phyloP scores from a whole-genome alignment of 2,329 filamentous ascomycete species.

The Sporothrix curviconia region DNA sequence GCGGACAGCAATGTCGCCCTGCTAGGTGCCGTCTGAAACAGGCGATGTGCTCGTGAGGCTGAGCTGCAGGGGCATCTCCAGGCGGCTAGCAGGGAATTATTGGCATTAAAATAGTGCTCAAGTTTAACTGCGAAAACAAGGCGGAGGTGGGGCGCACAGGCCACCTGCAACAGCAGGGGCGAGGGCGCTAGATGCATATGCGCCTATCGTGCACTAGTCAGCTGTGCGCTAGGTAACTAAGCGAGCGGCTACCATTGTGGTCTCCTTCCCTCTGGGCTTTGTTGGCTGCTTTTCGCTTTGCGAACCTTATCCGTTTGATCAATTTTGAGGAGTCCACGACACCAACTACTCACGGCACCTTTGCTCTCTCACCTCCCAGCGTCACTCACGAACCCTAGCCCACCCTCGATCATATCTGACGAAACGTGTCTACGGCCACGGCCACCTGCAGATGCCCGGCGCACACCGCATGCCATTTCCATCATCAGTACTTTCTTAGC shows the following conservation, averaged over 20 bases:
- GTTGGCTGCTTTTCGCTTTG: constrained; percentile 11
- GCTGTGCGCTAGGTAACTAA: neutral
- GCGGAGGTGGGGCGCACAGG: neutral
- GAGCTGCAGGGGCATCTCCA: neutral
- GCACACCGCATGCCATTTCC: too few species aligned
- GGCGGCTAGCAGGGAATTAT: neutral
- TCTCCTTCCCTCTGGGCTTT: neutral
- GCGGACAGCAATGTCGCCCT: too few species aligned
- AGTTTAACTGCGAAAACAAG: neutral
- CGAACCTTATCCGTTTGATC: neutral
- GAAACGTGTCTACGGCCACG: neutral
- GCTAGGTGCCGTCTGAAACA: neutral
- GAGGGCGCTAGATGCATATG: neutral
- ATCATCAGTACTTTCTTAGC: neutral
- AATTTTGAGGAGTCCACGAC: neutral
- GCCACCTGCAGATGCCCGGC: neutral
- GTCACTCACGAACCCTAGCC: too few species aligned
- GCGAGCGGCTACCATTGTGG: neutral
- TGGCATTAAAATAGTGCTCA: neutral
- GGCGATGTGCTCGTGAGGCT: neutral
- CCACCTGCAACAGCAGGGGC: neutral
- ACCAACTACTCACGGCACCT: too few species aligned
- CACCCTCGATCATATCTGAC: too few species aligned
- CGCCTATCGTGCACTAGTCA: neutral
- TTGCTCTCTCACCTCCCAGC: too few species aligned